A percentile compares a stretch with the other conserved stretches of the same genome.
phyloP scores from a whole-genome alignment of 352 stramenopile genomes.

The Globisporangium rhizosaccharum region DNA sequence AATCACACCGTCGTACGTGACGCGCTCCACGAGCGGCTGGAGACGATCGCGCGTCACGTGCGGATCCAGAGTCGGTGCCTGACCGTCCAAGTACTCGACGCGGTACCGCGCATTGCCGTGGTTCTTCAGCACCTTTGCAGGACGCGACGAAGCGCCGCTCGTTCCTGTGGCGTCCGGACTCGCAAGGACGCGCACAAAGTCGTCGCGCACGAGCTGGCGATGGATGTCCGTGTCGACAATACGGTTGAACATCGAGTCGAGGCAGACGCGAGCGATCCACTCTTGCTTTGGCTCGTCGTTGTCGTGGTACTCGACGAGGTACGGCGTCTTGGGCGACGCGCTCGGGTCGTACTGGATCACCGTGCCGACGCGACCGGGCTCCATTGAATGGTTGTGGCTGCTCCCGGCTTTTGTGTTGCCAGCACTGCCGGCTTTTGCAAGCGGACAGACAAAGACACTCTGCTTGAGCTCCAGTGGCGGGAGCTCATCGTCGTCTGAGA shows the following conservation, averaged over 20 bases:
- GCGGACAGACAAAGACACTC: conserved; percentile 33
- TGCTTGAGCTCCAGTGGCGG: conserved; percentile 22
- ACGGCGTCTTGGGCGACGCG: conserved; percentile 19
- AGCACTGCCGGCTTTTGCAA: conserved; percentile 6
- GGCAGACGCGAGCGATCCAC: conserved; percentile 24
- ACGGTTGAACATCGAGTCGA: conserved; percentile 30
- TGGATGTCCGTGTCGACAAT: conserved; percentile 23
- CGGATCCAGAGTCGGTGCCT: conserved; percentile 15
- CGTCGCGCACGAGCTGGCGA: conserved; percentile 33
- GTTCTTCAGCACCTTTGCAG: conserved; percentile 29
- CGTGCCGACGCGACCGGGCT: conserved; percentile 25
- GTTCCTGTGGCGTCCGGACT: background rate
- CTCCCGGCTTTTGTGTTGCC: background rate
- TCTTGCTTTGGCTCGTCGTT: conserved; percentile 20
- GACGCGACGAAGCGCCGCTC: conserved; percentile 7
- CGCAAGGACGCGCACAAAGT: conserved; percentile 33
- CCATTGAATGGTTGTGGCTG: conserved; percentile 7
- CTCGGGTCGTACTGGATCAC: conserved; percentile 24
- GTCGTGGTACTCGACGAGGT: conserved; percentile 30
- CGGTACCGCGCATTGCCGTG: conserved; percentile 47
- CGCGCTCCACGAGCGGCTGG: conserved; percentile 17
- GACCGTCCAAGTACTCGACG: conserved; percentile 39
- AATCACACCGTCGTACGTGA: conserved; percentile 30
- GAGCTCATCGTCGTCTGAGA: conserved; percentile 36
- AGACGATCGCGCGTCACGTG: conserved; percentile 33